Base-by-base conservation (phyloP, 148 eudicot genomes). In the Euryodendron excelsum region DNA sequence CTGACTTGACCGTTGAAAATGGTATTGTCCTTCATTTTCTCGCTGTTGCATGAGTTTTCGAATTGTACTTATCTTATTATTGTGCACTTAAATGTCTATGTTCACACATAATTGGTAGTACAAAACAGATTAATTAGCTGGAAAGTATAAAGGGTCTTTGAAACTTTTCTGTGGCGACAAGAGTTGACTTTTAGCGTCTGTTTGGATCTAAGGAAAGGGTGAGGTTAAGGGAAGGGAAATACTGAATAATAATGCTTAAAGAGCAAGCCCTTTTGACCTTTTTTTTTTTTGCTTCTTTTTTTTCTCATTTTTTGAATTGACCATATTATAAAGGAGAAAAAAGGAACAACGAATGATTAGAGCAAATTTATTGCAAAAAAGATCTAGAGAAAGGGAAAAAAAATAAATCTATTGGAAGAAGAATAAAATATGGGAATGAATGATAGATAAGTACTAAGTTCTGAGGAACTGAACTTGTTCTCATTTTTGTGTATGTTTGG, bases 171-270 rank as follows among this genome's bases (percentile, higher is more conserved):
- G 37, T 17, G 34, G 48, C 47, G 13, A 45, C 15, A 48, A 31
- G 58, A 80, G 75, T 80, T 84, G 82, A 81, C 79, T 71, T 84
- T 58, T 71, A 20, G 77, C 31, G 17, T 47, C 30, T 48, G 36
- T 47, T 56, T 65, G 74, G 47, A 82, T 82, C 77, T 52, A 17
- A 50, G 39, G 47, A 81, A 62, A 50, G 62, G 28, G n/a, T 39
- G 50, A 79, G 58, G 63, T 31, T 33, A 48, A 21, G 41, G 62
- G n/a, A 28, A 34, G 34, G 14, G 15, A 50, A 25, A 27, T 55
- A 30, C 17, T 12, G 28, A 21, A 20, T 39, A 60, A 20, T 9
- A 77, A 41, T 14, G 20, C 8, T 48, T 31, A 50, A 23, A 60
- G 58, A 47, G 27, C 7, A 13, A 60, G 14, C 23, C 23, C 55